phyloP scores from a whole-genome alignment of 768 basidiomycete genomes.

The Glaciozyma martinii region DNA sequence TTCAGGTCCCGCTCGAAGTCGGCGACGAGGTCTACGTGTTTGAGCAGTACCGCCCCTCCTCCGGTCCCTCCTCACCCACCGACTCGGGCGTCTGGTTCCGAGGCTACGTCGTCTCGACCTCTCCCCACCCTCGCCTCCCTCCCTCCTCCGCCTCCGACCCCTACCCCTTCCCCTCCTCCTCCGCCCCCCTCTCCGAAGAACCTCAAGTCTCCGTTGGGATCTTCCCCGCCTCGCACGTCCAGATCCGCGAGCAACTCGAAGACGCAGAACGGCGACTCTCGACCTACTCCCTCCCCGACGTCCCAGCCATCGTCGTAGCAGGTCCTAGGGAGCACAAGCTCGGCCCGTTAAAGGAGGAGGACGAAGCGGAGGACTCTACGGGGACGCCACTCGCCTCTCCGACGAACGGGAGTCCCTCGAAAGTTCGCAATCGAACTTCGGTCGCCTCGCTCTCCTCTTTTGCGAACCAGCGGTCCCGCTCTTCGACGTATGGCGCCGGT shows the following conservation, averaged over 20 bases:
- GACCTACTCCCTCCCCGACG: not conserved
- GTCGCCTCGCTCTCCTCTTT: constrained; percentile 18
- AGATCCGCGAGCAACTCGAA: constrained; percentile 34
- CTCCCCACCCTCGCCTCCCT: constrained; percentile 10
- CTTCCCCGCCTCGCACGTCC: constrained; percentile 35
- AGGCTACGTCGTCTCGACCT: constrained; percentile 56
- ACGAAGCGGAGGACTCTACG: constrained; percentile 24
- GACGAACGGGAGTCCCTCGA: constrained; percentile 1
- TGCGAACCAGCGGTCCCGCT: constrained; percentile 4
- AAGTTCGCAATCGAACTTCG: constrained; percentile 14
- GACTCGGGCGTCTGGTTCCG: constrained; percentile 75
- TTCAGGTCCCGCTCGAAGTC: constrained; percentile 59
- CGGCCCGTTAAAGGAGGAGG: constrained; percentile 34
- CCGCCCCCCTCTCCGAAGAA: constrained; percentile 14
- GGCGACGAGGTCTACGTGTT: constrained; percentile 97
- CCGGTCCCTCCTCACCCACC: constrained; percentile 3
- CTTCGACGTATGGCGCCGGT: not conserved
- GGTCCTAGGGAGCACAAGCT: constrained; percentile 12
- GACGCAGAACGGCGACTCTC: constrained; percentile 26
- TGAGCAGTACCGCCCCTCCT: constrained; percentile 46
- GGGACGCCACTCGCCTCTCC: not conserved
- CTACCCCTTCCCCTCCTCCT: constrained; percentile 53
- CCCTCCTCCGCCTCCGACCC: constrained; percentile 10
- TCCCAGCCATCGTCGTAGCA: not conserved
- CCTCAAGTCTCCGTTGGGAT: constrained; percentile 33